phyloP scores from a whole-genome alignment of 768 basidiomycete genomes.

The Fibroporia radiculosa region DNA sequence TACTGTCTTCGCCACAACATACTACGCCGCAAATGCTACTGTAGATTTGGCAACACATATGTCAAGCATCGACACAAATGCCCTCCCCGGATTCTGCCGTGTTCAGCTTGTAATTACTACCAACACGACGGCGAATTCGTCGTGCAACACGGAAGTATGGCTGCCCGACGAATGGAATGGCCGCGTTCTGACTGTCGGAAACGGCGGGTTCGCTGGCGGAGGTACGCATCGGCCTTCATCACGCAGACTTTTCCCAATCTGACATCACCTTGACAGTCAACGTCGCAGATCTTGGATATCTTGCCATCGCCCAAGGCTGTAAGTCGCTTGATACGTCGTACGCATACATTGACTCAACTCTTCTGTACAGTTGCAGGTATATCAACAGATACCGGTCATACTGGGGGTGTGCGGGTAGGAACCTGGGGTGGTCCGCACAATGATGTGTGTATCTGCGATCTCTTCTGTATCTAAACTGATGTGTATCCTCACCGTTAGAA shows the following conservation, averaged over 20 bases:
- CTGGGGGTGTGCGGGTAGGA: constrained; percentile 7
- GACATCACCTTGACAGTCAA: constrained; percentile 8
- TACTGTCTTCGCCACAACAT: constrained; percentile 6
- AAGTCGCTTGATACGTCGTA: not conserved
- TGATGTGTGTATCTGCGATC: constrained; percentile 10
- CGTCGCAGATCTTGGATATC: constrained; percentile 16
- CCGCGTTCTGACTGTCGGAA: constrained; percentile 21
- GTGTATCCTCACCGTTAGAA: constrained; percentile 9
- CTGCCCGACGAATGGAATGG: constrained; percentile 25
- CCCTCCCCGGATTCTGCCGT: constrained; percentile 19
- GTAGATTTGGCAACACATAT: constrained; percentile 17
- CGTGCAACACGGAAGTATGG: constrained; percentile 21
- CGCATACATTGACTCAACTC: too few relatives aligned
- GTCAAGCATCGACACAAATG: constrained; percentile 15
- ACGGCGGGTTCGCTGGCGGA: constrained; percentile 23
- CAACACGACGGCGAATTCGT: constrained; percentile 16
- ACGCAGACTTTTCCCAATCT: not conserved
- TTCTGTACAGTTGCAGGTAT: constrained; percentile 15
- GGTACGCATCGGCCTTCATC: constrained; percentile 9
- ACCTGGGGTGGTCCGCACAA: constrained; percentile 18
- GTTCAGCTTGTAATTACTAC: constrained; percentile 18
- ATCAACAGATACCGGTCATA: constrained; percentile 20
- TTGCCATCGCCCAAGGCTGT: constrained; percentile 20
- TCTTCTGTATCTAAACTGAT: not conserved
- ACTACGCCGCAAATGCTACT: constrained; percentile 9